Percentiles rank a stretch among this genome's conserved stretches.
Conservation (phyloP, 1,139 yeast species). For the Pichia sp. region DNA sequence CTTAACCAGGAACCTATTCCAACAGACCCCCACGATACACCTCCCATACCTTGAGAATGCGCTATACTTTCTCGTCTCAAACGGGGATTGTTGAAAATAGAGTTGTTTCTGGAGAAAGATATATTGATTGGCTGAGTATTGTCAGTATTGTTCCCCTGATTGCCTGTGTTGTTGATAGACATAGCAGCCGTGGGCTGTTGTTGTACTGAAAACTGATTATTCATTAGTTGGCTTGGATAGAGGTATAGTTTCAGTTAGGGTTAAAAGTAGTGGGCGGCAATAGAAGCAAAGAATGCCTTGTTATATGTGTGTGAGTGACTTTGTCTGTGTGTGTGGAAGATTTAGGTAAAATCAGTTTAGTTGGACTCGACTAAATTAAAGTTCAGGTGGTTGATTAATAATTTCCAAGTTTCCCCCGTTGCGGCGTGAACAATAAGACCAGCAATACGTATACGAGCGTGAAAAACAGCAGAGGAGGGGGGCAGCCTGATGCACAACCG, state of each 20-base stretch:
- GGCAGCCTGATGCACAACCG: too few relatives aligned
- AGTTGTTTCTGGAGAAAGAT: slow-evolving; percentile 27
- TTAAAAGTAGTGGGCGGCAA: too few relatives aligned
- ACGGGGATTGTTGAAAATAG: slow-evolving; percentile 38
- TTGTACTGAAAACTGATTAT: slow-evolving; percentile 6
- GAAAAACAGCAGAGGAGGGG: too few relatives aligned
- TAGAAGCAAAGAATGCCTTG: too few relatives aligned
- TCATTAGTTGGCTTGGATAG: background rate
- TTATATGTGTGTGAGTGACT: too few relatives aligned
- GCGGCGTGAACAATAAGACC: too few relatives aligned
- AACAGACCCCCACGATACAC: slow-evolving; percentile 96
- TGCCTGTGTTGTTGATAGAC: slow-evolving; percentile 2
- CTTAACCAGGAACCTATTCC: slow-evolving; percentile 94
- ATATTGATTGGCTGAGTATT: slow-evolving; percentile 29
- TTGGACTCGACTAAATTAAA: too few relatives aligned
- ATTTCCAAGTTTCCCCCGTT: too few relatives aligned
- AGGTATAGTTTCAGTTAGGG: background rate
- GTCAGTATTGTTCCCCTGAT: background rate
- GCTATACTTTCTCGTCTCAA: slow-evolving; percentile 85
- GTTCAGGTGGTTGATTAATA: too few relatives aligned
- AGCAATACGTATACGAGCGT: too few relatives aligned
- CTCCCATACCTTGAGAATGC: slow-evolving; percentile 96
- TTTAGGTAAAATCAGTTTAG: too few relatives aligned
- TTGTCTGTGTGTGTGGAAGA: too few relatives aligned
- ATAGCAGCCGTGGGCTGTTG: slow-evolving; percentile 7